Conservation (phyloP, 2,329 filamentous ascomycete species). For the Ciborinia camelliae region DNA sequence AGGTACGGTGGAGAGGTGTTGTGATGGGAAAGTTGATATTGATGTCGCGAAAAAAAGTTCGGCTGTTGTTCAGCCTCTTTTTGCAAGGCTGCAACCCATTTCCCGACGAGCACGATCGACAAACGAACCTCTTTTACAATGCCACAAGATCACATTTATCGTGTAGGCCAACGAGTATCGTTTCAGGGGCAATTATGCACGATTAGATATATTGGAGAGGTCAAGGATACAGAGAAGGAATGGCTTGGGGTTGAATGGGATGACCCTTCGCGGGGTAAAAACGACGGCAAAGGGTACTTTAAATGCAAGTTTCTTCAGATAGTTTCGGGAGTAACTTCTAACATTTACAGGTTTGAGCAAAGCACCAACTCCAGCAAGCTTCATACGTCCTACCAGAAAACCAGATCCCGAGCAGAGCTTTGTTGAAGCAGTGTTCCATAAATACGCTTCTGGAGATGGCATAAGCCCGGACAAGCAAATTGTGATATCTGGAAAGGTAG, state of each 20-base stretch:
- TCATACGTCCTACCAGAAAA: constrained; percentile 74
- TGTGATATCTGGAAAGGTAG: constrained; percentile 72
- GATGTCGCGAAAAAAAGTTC: constrained; percentile 22
- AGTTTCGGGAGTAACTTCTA: background rate
- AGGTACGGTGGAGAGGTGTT: background rate
- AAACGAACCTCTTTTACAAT: constrained; percentile 27
- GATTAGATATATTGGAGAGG: constrained; percentile 74
- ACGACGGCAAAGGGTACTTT: constrained; percentile 85
- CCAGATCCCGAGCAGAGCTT: constrained; percentile 69
- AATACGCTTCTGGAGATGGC: constrained; percentile 68
- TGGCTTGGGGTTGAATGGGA: constrained; percentile 99
- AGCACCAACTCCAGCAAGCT: constrained; percentile 73
- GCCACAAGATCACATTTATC: constrained; percentile 28
- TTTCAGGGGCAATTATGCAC: constrained; percentile 78
- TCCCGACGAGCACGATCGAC: constrained; percentile 15
- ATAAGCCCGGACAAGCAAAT: constrained; percentile 50
- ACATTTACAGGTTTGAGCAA: constrained; percentile 51
- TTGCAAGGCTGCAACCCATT: constrained; percentile 19
- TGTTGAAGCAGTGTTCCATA: constrained; percentile 73
- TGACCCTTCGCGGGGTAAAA: constrained; percentile 79
- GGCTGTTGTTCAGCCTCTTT: constrained; percentile 32
- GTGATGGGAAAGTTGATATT: constrained; percentile 13
- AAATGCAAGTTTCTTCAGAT: constrained; percentile 55
- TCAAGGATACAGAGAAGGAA: constrained; percentile 61
- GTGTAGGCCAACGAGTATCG: constrained; percentile 73